phyloP scores from a whole-genome alignment of 371 early-diverging fungal genomes.

The Syncephalastrum contaminatum region DNA sequence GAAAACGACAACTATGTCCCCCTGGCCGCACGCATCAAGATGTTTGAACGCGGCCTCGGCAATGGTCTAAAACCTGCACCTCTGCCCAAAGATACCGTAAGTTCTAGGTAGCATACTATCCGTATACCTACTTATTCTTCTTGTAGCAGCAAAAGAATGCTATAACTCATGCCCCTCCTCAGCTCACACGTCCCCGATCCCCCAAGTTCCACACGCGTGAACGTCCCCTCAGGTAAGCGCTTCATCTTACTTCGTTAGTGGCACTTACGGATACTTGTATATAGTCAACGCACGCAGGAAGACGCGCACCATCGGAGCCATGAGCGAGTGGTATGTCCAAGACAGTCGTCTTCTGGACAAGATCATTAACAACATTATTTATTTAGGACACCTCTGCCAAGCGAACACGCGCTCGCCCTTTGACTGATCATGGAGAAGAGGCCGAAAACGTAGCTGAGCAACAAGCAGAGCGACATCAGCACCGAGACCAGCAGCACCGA shows the following conservation, averaged over 20 bases:
- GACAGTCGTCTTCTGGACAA: too few relatives aligned
- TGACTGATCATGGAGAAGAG: neutral
- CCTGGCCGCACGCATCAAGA: conserved; percentile 20
- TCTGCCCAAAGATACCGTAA: conserved; percentile 5
- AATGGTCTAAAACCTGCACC: conserved; percentile 1
- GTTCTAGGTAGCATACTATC: too few relatives aligned
- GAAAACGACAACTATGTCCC: conserved; percentile 22
- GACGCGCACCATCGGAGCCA: too few relatives aligned
- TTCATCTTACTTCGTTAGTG: neutral
- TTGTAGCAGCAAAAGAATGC: neutral
- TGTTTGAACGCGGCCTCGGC: conserved; percentile 18
- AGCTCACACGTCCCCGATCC: conserved; percentile 14
- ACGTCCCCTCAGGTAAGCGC: conserved; percentile 7
- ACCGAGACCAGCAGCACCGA: conserved; percentile 3
- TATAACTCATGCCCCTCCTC: neutral
- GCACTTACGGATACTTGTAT: neutral
- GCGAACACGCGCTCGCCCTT: too few relatives aligned
- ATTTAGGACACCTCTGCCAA: too few relatives aligned
- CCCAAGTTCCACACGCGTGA: conserved; percentile 16
- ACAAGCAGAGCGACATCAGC: neutral
- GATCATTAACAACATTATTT: too few relatives aligned
- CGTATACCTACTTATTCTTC: neutral
- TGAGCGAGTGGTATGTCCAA: too few relatives aligned
- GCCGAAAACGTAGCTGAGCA: neutral
- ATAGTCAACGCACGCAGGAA: too few relatives aligned